Percentiles rank a stretch among this genome's conserved stretches.
Conservation (phyloP, 2,329 filamentous ascomycete species). For the Cladorrhinum sp. region DNA sequence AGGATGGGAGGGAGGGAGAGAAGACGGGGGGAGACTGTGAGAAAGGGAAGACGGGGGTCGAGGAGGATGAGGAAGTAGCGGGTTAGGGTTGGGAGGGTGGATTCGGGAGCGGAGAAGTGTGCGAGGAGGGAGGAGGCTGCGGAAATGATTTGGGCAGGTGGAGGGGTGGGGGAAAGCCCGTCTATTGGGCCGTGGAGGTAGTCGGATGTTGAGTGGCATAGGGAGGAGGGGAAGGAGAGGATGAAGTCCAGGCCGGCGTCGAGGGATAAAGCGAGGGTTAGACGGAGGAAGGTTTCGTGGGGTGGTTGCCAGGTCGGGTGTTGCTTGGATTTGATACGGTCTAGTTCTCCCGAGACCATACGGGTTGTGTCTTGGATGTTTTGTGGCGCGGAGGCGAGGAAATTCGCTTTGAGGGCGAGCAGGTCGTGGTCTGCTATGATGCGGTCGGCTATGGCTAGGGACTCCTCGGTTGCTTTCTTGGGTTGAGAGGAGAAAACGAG, state of each 20-base stretch:
- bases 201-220: background rate
- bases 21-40: constrained; percentile 17
- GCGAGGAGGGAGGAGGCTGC: background rate
- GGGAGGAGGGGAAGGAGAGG: constrained; percentile 11
- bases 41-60: constrained; percentile 16
- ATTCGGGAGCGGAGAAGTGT: background rate
- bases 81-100: background rate
- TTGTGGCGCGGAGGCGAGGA: background rate
- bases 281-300: background rate
- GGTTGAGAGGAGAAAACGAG: constrained; percentile 18
- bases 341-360: background rate
- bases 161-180: background rate
- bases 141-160: background rate
- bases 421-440: constrained; percentile 13
- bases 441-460: constrained; percentile 4
- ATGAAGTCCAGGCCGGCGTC: constrained; percentile 14
- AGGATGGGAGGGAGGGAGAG: constrained; percentile 4
- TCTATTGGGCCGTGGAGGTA: constrained; percentile 2
- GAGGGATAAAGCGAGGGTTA: constrained; percentile 5
- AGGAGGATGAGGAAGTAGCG: constrained; percentile 14
- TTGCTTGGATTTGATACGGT: background rate
- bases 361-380: background rate
- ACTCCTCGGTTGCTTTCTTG: background rate
- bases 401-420: background rate
- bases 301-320: background rate